Conservation (phyloP, 495 filamentous ascomycete genomes). For the Hypoxylon fuscum region DNA sequence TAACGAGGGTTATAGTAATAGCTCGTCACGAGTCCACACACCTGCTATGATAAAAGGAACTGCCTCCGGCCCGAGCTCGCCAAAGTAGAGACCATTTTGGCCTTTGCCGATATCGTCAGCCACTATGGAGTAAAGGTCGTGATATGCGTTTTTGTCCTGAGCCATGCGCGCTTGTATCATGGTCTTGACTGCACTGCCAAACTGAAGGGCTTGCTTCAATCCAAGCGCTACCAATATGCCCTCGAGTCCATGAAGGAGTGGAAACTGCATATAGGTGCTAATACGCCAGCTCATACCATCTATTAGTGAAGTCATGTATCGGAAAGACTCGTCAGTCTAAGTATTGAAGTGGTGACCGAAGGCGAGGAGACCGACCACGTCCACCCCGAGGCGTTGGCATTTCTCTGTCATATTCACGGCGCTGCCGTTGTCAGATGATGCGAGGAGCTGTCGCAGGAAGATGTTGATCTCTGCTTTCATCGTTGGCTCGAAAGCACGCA, state of each 20-base stretch:
- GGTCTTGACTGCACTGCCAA: constrained; percentile 12
- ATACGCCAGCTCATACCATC: background rate
- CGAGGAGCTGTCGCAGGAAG: background rate
- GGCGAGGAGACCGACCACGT: constrained; percentile 32
- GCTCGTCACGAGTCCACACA: no score
- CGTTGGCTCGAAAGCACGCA: background rate
- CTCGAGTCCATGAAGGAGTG: background rate
- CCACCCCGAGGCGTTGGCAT: constrained; percentile 16
- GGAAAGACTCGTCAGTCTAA: constrained; percentile 19
- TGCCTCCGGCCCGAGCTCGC: constrained; percentile 36
- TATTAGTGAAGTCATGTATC: background rate
- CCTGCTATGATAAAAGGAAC: constrained; percentile 29
- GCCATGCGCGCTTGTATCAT: constrained; percentile 26
- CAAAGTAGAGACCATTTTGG: background rate
- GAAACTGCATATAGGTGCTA: constrained; percentile 27
- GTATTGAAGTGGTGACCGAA: constrained; percentile 34
- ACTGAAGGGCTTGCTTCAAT: background rate
- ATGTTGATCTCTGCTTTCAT: background rate
- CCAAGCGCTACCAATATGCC: background rate
- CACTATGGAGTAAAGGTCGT: constrained; percentile 44
- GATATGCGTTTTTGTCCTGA: constrained; percentile 21
- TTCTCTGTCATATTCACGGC: no score
- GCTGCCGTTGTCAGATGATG: no score
- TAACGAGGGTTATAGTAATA: no score
- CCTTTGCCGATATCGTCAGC: constrained; percentile 50